Base-by-base conservation (phyloP, 371 early-diverging fungal genomes). In the Mucor saturninus region DNA sequence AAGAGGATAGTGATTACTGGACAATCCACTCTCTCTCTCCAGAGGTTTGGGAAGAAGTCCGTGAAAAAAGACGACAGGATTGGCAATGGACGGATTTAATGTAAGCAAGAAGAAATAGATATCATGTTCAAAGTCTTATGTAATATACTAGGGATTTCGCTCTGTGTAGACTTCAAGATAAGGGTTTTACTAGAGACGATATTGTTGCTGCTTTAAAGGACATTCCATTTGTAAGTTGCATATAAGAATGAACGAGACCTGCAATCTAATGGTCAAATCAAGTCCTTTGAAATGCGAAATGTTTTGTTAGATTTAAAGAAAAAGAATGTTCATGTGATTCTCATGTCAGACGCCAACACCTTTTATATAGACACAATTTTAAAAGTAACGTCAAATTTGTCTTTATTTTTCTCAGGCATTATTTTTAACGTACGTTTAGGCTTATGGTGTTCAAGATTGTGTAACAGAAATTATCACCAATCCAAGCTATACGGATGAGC, bases 271-370 rank as follows among this genome's bases (percentile, higher is more conserved):
- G 32, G 42, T 11, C 15, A 13, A 8, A 14, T 35, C 5, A 62
- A 87, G 87, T 61, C 76, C 7, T 76, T 80, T 7, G 87, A 85
- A 26, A 88, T 89, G 80, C 64, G 79, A 28, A 71, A 70, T 38
- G 74, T 86, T 1, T 54, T 86, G 31, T 65, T 79, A 50, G 55
- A 75, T 11, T 75, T 89, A 51, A 76, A 80, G 28, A 56, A 65
- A 9, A 72, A 74, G 35, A 74, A 86, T 14, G 75, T 84, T 4
- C 86, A 87, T 15, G 77, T 90, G 28, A 70, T 84, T 29, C 82
- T 91, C 45, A 60, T 90, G 32, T 89, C 91, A 5, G 93, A 93
- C 68, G 88, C 92, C 48, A 93, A 93, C 67, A 83, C 85, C 1
- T 65, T 89, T 38, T 91, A 83, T 66, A 92, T 93, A 39, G 85